Conservation (phyloP, 495 filamentous ascomycete species). For the Aspergillus nidulans region DNA sequence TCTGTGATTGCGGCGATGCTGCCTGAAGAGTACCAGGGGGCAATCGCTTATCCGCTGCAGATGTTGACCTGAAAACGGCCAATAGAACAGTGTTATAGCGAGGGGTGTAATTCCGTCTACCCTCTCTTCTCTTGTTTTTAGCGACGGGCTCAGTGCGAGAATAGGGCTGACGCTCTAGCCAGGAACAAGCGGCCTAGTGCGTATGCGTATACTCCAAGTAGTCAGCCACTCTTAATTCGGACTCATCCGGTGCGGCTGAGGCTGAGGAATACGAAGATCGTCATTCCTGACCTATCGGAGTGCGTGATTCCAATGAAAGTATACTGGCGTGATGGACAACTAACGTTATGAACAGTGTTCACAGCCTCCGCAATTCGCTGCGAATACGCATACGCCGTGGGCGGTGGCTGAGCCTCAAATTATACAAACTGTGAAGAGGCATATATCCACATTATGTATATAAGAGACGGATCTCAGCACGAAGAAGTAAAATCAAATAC, state of each 20-base stretch:
- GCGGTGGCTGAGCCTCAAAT: background rate
- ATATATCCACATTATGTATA: background rate
- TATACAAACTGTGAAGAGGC: background rate
- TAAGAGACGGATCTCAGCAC: background rate
- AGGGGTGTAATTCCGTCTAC: background rate
- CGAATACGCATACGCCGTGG: background rate
- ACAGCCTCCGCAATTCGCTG: background rate
- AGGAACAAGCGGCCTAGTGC: too few relatives aligned
- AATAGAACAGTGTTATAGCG: background rate
- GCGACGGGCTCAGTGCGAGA: too few relatives aligned
- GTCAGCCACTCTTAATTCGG: background rate
- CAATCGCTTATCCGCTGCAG: background rate
- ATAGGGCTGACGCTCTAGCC: too few relatives aligned
- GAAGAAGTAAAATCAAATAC: background rate
- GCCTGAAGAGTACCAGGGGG: background rate
- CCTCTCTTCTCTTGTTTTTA: too few relatives aligned
- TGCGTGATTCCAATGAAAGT: background rate
- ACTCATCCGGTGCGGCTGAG: background rate
- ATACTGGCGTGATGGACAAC: too few relatives aligned
- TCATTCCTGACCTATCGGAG: background rate
- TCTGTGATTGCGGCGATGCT: background rate
- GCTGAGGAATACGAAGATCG: background rate
- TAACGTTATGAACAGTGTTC: too few relatives aligned
- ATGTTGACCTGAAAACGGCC: background rate
- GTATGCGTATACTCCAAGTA: too few relatives aligned